Conservation (phyloP, 2,329 filamentous ascomycete species). For the Orbilia ellipsospora region DNA sequence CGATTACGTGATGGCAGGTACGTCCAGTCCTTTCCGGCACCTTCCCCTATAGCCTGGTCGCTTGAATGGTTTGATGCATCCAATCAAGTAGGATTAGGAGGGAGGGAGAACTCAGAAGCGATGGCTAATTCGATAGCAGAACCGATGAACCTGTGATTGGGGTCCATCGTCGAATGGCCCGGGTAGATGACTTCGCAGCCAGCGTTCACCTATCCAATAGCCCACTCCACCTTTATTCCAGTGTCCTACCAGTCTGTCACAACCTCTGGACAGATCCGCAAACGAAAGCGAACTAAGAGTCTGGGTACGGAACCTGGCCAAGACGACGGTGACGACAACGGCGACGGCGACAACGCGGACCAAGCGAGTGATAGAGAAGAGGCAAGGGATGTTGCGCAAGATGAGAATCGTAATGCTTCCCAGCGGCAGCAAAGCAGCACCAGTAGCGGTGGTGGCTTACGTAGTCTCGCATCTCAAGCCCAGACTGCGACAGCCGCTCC, state of each 20-base stretch:
- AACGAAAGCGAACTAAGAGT: constrained; percentile 53
- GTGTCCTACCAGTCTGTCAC: constrained; percentile 46
- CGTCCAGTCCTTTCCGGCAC: constrained; percentile 24
- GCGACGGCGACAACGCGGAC: constrained; percentile 11
- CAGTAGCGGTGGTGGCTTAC: constrained; percentile 27
- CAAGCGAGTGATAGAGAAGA: background rate
- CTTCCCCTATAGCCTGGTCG: constrained; percentile 21
- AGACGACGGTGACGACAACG: constrained; percentile 23
- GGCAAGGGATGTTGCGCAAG: background rate
- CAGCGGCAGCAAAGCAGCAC: background rate
- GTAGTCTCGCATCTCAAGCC: constrained; percentile 18
- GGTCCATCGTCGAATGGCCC: constrained; percentile 47
- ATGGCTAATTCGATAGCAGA: constrained; percentile 10
- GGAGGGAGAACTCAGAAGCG: constrained; percentile 4
- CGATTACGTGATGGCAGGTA: constrained; percentile 56
- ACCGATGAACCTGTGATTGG: constrained; percentile 49
- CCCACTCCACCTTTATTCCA: constrained; percentile 54
- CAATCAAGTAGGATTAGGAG: background rate
- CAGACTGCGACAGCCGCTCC: constrained; percentile 18
- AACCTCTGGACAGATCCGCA: constrained; percentile 37
- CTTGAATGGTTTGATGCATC: background rate
- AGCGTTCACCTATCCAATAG: constrained; percentile 50
- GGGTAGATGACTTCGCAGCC: constrained; percentile 54
- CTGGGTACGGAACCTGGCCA: constrained; percentile 36
- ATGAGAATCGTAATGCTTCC: constrained; percentile 19